A percentile compares a stretch with the other conserved stretches of the same genome.
phyloP scores from a whole-genome alignment of 1,139 yeast species.

The Pichia sp. region DNA sequence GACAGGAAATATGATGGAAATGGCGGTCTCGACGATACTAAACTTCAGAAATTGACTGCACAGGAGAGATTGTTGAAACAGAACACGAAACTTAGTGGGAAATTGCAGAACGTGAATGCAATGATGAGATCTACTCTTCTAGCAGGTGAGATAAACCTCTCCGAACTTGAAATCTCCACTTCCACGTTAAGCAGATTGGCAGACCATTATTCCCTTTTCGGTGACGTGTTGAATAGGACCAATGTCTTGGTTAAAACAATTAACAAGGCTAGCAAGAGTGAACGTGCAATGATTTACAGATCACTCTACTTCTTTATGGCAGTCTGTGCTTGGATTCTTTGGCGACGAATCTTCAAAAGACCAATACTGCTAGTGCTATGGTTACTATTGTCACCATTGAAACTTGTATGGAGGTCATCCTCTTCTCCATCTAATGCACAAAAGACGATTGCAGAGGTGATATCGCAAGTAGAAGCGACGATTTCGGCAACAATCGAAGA shows the following conservation, averaged over 20 bases:
- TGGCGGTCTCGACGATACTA: slow-evolving; percentile 20
- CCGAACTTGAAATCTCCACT: slow-evolving; percentile 54
- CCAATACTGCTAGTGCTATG: slow-evolving; percentile 55
- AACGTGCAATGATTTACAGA: slow-evolving; percentile 51
- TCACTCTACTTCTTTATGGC: slow-evolving; percentile 50
- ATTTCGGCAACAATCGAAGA: background rate
- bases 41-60: slow-evolving; percentile 18
- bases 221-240: slow-evolving; percentile 47
- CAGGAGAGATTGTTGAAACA: slow-evolving; percentile 24
- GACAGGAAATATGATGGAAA: slow-evolving; percentile 1
- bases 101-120: slow-evolving; percentile 25
- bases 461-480: slow-evolving; percentile 6
- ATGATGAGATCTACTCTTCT: slow-evolving; percentile 25
- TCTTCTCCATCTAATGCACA: too few relatives aligned
- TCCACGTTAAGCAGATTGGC: slow-evolving; percentile 43
- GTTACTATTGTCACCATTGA: slow-evolving; percentile 40
- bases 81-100: slow-evolving; percentile 23
- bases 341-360: slow-evolving; percentile 52
- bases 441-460: too few relatives aligned
- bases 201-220: slow-evolving; percentile 46
- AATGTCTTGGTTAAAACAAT: slow-evolving; percentile 52
- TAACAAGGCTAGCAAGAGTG: slow-evolving; percentile 61
- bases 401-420: slow-evolving; percentile 29
- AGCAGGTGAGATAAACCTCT: slow-evolving; percentile 57
- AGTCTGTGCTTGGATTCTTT: slow-evolving; percentile 57